These are phyloP conservation scores for Elongisporangium undulatum DNA, from an alignment of 352 stramenopile species.

Conservation along the genomic window DNA sequence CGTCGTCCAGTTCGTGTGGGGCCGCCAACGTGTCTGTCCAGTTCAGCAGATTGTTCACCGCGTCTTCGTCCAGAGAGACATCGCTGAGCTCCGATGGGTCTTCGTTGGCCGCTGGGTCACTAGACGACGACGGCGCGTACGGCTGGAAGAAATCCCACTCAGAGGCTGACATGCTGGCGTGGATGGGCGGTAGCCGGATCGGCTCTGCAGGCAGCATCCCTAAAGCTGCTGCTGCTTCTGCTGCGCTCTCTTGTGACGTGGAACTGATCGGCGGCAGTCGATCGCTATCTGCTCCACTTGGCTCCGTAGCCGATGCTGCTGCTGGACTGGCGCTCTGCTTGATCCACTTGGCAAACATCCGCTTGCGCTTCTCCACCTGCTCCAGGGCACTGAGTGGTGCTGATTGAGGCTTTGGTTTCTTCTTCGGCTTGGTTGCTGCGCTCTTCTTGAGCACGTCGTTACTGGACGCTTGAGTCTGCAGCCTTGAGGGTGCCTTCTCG, in stretches of 20 bases:
- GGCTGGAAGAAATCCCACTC: slow-evolving; percentile 15
- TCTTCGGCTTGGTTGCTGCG: slow-evolving; percentile 17
- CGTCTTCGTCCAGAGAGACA: slow-evolving; percentile 71
- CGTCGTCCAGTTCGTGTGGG: slow-evolving; percentile 32
- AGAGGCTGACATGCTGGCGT: background rate
- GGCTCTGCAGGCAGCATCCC: background rate
- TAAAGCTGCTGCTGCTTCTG: background rate
- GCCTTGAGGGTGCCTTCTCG: background rate
- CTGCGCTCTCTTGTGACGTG: background rate
- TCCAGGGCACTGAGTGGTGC: slow-evolving; percentile 32
- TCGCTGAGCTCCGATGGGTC: slow-evolving; percentile 13
- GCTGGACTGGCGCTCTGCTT: slow-evolving; percentile 15
- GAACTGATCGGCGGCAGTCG: slow-evolving; percentile 18
- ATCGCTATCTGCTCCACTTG: background rate
- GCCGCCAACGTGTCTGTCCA: slow-evolving; percentile 72
- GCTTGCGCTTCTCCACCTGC: slow-evolving; percentile 60
- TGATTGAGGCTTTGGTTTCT: slow-evolving; percentile 22
- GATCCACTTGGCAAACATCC: slow-evolving; percentile 75
- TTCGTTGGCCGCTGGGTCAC: background rate
- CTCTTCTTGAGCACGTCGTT: slow-evolving; percentile 5
- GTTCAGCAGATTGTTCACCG: slow-evolving; percentile 71
- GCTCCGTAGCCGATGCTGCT: background rate
- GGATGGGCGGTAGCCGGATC: slow-evolving; percentile 6
- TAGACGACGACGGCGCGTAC: slow-evolving; percentile 7
- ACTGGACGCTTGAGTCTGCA: slow-evolving; percentile 7